Evolutionary conservation across 805 yeast genomes (phyloP).

Genomic region (Candida schatavii): DNA sequence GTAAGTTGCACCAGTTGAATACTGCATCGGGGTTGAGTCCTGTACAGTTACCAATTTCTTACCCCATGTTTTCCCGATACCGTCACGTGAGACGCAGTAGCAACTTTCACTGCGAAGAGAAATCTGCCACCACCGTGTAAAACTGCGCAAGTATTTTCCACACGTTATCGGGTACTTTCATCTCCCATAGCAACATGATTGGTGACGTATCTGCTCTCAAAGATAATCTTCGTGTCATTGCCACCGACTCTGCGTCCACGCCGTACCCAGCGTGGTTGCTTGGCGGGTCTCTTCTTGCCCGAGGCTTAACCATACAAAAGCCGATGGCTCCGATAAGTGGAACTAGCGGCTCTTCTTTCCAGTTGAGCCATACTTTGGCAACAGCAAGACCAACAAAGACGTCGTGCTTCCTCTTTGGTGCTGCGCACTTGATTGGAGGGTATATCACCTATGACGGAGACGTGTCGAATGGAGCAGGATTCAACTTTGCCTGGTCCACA

Average conservation of each 20-base stretch:
- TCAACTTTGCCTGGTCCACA: constrained; percentile 76
- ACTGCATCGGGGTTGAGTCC: no score
- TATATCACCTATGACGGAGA: constrained; percentile 79
- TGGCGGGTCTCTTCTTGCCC: constrained; percentile 12
- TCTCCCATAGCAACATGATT: background rate
- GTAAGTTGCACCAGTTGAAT: no score
- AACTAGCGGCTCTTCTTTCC: constrained; percentile 17
- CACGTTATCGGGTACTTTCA: background rate
- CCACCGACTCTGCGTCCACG: constrained; percentile 6
- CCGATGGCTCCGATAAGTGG: constrained; percentile 15
- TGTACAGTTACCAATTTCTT: no score
- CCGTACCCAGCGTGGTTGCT: constrained; percentile 23
- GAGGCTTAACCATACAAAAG: constrained; percentile 12
- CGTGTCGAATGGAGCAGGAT: constrained; percentile 74
- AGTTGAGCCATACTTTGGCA: constrained; percentile 17
- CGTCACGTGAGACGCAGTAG: no score
- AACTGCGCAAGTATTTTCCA: background rate
- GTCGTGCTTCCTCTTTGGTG: constrained; percentile 56
- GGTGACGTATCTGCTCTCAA: background rate
- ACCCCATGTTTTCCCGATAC: no score
- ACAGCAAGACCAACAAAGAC: constrained; percentile 32
- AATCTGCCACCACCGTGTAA: no score
- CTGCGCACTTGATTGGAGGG: constrained; percentile 63
- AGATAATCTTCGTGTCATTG: background rate
- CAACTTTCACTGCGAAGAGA: no score